Percentiles rank a stretch among this genome's conserved stretches.
Evolutionary conservation across 1,284 basidiomycete species (phyloP).

Genomic region (Ustilago crameri): DNA sequence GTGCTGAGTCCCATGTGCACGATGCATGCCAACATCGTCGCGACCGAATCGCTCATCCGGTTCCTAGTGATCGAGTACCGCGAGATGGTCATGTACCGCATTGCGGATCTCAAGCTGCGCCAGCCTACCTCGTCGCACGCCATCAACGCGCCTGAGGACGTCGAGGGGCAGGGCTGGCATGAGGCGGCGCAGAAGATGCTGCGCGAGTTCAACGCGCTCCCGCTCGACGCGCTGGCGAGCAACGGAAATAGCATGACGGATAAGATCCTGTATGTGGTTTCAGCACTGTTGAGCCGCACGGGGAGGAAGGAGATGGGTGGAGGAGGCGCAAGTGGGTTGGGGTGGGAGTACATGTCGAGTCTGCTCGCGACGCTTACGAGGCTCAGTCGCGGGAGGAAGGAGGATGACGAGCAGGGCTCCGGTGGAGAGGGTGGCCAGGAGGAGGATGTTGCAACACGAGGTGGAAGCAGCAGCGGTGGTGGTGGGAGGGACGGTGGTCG

Average conservation of each 20-base stretch:
- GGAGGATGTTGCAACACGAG: constrained; percentile 4
- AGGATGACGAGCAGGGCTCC: constrained; percentile 13
- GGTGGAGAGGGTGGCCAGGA: constrained; percentile 11
- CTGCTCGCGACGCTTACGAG: constrained; percentile 33
- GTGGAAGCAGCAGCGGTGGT: neutral
- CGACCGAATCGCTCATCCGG: constrained; percentile 51
- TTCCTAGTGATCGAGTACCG: constrained; percentile 53
- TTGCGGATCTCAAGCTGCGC: constrained; percentile 29
- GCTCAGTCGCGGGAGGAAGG: constrained; percentile 32
- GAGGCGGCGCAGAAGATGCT: constrained; percentile 46
- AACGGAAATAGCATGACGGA: constrained; percentile 48
- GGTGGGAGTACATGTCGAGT: constrained; percentile 31
- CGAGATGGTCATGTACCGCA: constrained; percentile 27
- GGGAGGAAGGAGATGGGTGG: constrained; percentile 5
- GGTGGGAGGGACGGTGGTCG: neutral
- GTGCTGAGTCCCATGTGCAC: constrained; percentile 51
- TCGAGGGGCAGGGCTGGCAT: constrained; percentile 27
- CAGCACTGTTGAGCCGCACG: constrained; percentile 28
- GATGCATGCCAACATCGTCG: constrained; percentile 56
- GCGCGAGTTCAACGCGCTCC: constrained; percentile 36
- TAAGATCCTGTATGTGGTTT: constrained; percentile 52
- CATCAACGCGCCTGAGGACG: constrained; percentile 5
- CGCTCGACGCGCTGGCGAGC: constrained; percentile 49
- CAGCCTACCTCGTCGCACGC: neutral
- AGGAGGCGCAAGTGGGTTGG: neutral